Base-by-base conservation (phyloP, 164 flowering plant genomes). In the Umbilicus rupestris region DNA sequence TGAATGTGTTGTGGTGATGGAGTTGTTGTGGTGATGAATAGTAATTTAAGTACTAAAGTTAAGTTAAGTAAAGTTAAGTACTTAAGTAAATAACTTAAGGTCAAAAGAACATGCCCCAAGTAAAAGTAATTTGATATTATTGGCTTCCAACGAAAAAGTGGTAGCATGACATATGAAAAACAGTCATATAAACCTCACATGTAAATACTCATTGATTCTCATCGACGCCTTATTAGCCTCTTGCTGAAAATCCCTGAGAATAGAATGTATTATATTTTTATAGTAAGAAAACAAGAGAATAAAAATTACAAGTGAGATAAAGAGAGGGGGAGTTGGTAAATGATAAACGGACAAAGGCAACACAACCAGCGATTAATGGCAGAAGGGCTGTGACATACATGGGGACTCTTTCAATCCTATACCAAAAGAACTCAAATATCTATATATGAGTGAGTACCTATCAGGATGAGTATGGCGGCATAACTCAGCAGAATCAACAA, bases 401-500 rank as follows among this genome's bases (percentile, higher is more conserved):
- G 3, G 59, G 31, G 14, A 10, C 16, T 52, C 3, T 52, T 24
- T 26, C 2, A 52, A 26, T 11, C 2, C 16, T 3, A 20, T 20
- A 26, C 2, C 15, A 26, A 39, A 33, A 63, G n/a, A 24, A 37
- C 26, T 41, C 5, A 2, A 37, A 37, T 10, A 24, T 5, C 3
- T 35, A 24, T 9, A 37, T 49, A 65, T 37, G 26, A 77, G 41
- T 66, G 57, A 3, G 33, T 22, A 92, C 99, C 87, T 88, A 79
- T 90, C 96, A 0, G 99, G 97, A 79, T 95, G 99, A 73, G 99
- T 95, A 65, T 85, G 77, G 72, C 96, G 82, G 72, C 99, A 95
- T 10, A 92, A 80, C 49, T 88, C 96, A 1, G 99, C 96, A 22
- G 97, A 92, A 70, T 95, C 97, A 20, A 90, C 84, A 60, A 92